Evolutionary conservation across 2,329 filamentous ascomycete genomes (phyloP), one percentile per base, ranked within the genome.

Genomic region (Arthrobotrys pseudoclavata): DNA sequence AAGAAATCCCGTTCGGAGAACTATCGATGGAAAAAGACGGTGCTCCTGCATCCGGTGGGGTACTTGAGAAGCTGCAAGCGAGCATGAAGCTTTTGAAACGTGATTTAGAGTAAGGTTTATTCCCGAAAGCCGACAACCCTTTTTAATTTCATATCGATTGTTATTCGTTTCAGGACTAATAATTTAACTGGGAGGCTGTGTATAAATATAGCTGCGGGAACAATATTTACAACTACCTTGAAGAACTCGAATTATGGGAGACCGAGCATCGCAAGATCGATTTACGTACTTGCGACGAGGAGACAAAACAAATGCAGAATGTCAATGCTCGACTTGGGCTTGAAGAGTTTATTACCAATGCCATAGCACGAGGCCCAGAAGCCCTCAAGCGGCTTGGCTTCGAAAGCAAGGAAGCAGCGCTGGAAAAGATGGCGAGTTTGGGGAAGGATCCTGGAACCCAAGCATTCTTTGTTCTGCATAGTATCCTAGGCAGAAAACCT

Each of bases 231-330:
- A 70, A 70, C 22, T 31, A 53, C 31, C 66, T 60, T 40, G 62
- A 77, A 40, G 62, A 48, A 3, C 69, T 67, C 22, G 22, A 52
- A 1, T 29, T 77, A 22, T 29, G 48, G 34, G 47, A 77, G 10
- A 71, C 67, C 15, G 26, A 47, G 3, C 45, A 71, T 62, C 34
- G 26, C 24, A 71, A 48, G 53, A 62, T 77, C n/a, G 61, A 71
- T 40, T 34, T 77, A 5, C 60, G 74, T 5, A 29, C 64, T 20
- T 77, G 67, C 40, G 74, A 77, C 7, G 45, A 61, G 6, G 74
- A 77, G 61, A 37, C 62, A n/a, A 70, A 68, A 47, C 45, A 53
- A 10, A 77, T 77, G 72, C 74, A 77, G 31, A 77, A 77, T 34
- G 47, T 68, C 18, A 71, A 77, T 29, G 52, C 67, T 10, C 52